phyloP scores from a whole-genome alignment of 2,329 filamentous ascomycete species.

The Penicillium sp. region DNA sequence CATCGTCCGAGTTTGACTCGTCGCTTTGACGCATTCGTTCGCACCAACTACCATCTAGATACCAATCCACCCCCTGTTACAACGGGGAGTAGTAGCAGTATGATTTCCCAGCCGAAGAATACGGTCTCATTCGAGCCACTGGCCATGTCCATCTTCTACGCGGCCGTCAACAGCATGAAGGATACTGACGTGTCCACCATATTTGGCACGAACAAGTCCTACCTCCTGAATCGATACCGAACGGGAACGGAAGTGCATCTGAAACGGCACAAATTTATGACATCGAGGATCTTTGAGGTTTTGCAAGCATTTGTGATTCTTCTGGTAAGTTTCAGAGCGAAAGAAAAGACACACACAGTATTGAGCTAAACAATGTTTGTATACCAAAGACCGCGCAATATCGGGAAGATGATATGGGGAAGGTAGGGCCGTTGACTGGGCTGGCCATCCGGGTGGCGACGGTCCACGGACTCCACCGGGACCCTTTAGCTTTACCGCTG shows the following conservation, averaged over 20 bases:
- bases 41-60: not conserved
- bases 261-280: not conserved
- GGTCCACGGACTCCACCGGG: not conserved
- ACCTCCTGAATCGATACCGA: not conserved
- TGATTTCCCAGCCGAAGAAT: not conserved
- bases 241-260: not conserved
- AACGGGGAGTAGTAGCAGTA: not conserved
- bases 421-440: not conserved
- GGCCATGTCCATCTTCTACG: not conserved
- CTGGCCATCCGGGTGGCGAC: not conserved
- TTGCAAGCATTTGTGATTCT: not conserved
- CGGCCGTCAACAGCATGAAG: not conserved
- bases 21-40: not conserved
- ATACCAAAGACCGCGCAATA: not conserved
- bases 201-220: not conserved
- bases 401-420: not conserved
- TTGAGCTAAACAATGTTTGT: not conserved
- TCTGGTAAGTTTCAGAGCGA: not conserved
- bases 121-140: not conserved
- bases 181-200: not conserved
- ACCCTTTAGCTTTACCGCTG: not conserved
- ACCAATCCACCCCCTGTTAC: not conserved
- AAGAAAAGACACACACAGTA: rapidly evolving
- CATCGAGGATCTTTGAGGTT: not conserved
- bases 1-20: not conserved